Evolutionary conservation across 2,329 filamentous ascomycete species (phyloP).

Genomic region (Aspergillus sp.): DNA sequence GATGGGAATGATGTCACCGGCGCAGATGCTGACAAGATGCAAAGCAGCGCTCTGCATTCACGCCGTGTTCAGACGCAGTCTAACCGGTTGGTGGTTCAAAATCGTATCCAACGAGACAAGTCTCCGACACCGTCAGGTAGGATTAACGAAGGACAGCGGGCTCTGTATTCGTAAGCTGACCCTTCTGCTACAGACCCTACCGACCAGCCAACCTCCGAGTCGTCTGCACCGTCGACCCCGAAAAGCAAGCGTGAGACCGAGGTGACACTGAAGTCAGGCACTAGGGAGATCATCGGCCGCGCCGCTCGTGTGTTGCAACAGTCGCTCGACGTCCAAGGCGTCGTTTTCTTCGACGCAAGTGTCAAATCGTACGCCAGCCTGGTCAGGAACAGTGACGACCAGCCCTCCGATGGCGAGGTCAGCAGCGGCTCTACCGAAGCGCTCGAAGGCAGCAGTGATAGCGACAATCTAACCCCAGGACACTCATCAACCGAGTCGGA

Average conservation of each 20-base stretch:
- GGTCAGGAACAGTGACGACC: conserved; percentile 6
- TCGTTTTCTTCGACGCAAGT: conserved; percentile 32
- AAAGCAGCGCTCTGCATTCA: background rate
- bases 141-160: background rate
- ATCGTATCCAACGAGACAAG: background rate
- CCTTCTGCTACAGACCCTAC: background rate
- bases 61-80: background rate
- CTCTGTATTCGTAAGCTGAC: background rate
- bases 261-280: conserved; percentile 5
- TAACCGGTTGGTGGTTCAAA: background rate
- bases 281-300: conserved; percentile 40
- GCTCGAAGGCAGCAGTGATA: conserved; percentile 12
- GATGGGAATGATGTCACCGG: conserved; percentile 5
- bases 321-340: conserved; percentile 43
- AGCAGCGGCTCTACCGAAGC: conserved; percentile 1
- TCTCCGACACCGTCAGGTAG: background rate
- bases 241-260: background rate
- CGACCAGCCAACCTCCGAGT: background rate
- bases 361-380: conserved; percentile 18
- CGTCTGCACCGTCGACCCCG: background rate
- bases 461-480: background rate
- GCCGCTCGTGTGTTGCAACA: conserved; percentile 48
- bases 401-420: conserved; percentile 6
- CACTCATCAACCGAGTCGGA: background rate
- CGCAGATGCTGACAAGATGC: background rate